Evolutionary conservation across 2,329 filamentous ascomycete species (phyloP).

Genomic region (Albifimbria verrucaria): DNA sequence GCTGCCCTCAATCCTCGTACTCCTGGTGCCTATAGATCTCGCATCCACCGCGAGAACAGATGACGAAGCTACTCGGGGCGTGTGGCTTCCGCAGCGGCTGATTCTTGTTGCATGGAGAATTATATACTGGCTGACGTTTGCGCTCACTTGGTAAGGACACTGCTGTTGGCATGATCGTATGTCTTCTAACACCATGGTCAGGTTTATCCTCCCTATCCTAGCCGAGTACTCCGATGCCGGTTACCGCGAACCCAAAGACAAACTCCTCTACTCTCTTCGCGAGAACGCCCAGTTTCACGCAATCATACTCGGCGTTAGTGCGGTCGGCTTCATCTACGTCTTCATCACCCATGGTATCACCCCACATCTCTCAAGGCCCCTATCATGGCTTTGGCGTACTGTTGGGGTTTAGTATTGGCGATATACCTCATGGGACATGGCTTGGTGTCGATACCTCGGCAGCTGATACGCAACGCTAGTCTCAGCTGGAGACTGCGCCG

Average conservation of each 20-base stretch:
- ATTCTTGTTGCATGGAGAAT: constrained; percentile 91
- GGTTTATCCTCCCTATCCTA: constrained; percentile 86
- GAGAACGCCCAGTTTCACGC: constrained; percentile 87
- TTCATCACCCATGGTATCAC: constrained; percentile 72
- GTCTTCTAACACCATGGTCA: constrained; percentile 30
- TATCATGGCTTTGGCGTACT: constrained; percentile 91
- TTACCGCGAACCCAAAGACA: constrained; percentile 79
- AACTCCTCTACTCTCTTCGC: constrained; percentile 79
- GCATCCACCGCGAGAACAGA: constrained; percentile 77
- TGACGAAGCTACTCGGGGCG: constrained; percentile 68
- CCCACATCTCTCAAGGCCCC: constrained; percentile 74
- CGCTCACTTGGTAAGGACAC: constrained; percentile 74
- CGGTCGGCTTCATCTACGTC: constrained; percentile 77
- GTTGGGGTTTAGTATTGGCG: constrained; percentile 85
- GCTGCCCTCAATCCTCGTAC: constrained; percentile 83
- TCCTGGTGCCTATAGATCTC: constrained; percentile 93
- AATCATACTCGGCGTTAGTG: constrained; percentile 68
- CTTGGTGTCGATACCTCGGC: constrained; percentile 83
- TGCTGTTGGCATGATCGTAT: neutral
- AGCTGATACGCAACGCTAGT: constrained; percentile 75
- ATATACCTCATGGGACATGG: constrained; percentile 99
- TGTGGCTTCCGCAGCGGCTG: constrained; percentile 79
- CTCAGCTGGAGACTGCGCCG: constrained; percentile 70
- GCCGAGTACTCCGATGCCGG: constrained; percentile 94
- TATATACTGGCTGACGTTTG: constrained; percentile 95